Base-by-base conservation (phyloP, 2,329 filamentous ascomycete genomes). In the Penicillium sp. region DNA sequence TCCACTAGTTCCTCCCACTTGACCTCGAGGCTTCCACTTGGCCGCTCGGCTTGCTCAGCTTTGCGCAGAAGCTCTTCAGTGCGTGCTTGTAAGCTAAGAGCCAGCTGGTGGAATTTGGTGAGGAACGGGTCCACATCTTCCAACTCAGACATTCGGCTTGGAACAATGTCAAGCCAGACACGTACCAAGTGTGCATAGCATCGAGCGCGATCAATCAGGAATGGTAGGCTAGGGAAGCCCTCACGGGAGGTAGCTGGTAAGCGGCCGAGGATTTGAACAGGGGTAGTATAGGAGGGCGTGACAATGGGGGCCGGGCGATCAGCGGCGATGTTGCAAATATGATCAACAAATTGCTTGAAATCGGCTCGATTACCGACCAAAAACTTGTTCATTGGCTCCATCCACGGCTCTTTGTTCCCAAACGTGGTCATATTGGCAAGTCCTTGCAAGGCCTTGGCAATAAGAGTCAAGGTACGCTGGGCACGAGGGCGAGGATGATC, bases 301-400 rank as follows among this genome's bases (percentile, higher is more conserved):
- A 90, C 80, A 8, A 84, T 77, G 36, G 83, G 78, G 42, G 80
- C 76, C n/a, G 79, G 80, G 45, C 84, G 81, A 43, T 91, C 87
- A 3, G 86, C 83, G 1, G 90, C 86, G 48, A 96, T 89, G 8
- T 87, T 84, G 75, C 93, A 96, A 43, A 96, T 84, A 28, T 85
- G 81, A 67, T 97, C 92, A 54, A 96, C 87, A 63, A 92, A 96
- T 43, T 86, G 82, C 69, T 92, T 95, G 72, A 96, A 90, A 36
- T 88, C 83, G 62, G 87, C 81, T 18, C 91, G 84, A 65, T 95
- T 87, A 1, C 84, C 79, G 8, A 80, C 81, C 43, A 97, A 76
- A 64, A 96, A 96, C 41, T 83, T 83, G 67, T 96, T 97, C 93
- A 97, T 97, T 0, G 91, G 91, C 74, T 96, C 92, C 92, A 97